phyloP scores from a whole-genome alignment of 495 filamentous ascomycete genomes.

The Talaromyces thailandensis region DNA sequence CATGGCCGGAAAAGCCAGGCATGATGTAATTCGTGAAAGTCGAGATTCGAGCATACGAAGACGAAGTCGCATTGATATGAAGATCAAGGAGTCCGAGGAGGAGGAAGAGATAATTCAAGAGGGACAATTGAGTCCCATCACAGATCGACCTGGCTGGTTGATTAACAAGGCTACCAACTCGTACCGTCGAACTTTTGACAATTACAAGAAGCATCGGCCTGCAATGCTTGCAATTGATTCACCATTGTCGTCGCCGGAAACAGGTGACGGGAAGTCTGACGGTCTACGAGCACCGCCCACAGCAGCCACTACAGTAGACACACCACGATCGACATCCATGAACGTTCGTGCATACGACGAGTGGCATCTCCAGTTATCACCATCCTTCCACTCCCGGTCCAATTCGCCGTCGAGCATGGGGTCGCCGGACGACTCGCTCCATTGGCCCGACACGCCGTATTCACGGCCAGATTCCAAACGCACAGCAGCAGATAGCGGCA shows the following conservation, averaged over 20 bases:
- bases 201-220: slow-evolving; percentile 4
- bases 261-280: neutral
- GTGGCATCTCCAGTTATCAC: slow-evolving; percentile 17
- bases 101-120: slow-evolving; percentile 4
- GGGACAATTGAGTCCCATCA: neutral
- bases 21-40: slow-evolving; percentile 20
- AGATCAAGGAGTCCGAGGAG: slow-evolving; percentile 1
- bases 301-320: neutral
- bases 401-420: slow-evolving; percentile 24
- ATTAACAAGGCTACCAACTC: neutral
- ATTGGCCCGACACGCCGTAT: slow-evolving; percentile 30
- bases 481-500: slow-evolving; percentile 20
- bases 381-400: slow-evolving; percentile 20
- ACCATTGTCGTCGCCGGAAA: neutral
- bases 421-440: slow-evolving; percentile 24
- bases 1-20: slow-evolving; percentile 71
- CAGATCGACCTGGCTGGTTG: neutral
- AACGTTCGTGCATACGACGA: slow-evolving; percentile 6
- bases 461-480: slow-evolving; percentile 33
- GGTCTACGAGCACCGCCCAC: neutral
- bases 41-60: slow-evolving; percentile 2
- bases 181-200: neutral
- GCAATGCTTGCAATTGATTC: neutral
- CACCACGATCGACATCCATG: slow-evolving; percentile 13
- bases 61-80: neutral